Percentiles rank a stretch among this genome's conserved stretches.
Conservation (phyloP, 2,329 filamentous ascomycete species). For the Rachicladosporium sp. region DNA sequence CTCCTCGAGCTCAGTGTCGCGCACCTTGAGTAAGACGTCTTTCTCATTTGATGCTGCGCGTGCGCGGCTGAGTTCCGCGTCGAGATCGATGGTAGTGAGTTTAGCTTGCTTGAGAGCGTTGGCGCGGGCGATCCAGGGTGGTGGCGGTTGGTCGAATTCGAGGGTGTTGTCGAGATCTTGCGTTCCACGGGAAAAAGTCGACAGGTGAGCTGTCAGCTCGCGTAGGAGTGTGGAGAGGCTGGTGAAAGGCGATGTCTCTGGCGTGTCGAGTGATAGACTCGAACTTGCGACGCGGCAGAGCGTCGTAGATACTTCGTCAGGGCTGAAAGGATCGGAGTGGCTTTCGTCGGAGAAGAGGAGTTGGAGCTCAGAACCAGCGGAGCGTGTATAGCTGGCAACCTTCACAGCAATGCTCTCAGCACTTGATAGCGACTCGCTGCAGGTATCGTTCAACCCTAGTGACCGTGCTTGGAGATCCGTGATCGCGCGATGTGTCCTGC, state of each 20-base stretch:
- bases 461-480: slow-evolving; percentile 67
- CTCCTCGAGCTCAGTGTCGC: slow-evolving; percentile 73
- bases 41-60: slow-evolving; percentile 71
- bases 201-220: slow-evolving; percentile 49
- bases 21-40: slow-evolving; percentile 38
- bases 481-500: slow-evolving; percentile 64
- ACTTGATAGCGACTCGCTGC: slow-evolving; percentile 55
- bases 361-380: slow-evolving; percentile 55
- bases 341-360: slow-evolving; percentile 59
- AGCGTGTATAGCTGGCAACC: slow-evolving; percentile 53
- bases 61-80: slow-evolving; percentile 70
- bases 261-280: slow-evolving; percentile 36
- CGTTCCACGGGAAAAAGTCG: slow-evolving; percentile 55
- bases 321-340: slow-evolving; percentile 53
- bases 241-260: slow-evolving; percentile 57
- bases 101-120: slow-evolving; percentile 74
- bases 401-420: slow-evolving; percentile 53
- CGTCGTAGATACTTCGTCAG: slow-evolving; percentile 52
- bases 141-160: slow-evolving; percentile 55
- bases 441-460: slow-evolving; percentile 58
- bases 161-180: slow-evolving; percentile 32
- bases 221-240: slow-evolving; percentile 57
- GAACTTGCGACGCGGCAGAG: slow-evolving; percentile 45
- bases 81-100: slow-evolving; percentile 65
- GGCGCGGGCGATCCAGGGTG: slow-evolving; percentile 75